Conservation (phyloP, 106 monocot genomes). For the Dendrobium nobile region DNA sequence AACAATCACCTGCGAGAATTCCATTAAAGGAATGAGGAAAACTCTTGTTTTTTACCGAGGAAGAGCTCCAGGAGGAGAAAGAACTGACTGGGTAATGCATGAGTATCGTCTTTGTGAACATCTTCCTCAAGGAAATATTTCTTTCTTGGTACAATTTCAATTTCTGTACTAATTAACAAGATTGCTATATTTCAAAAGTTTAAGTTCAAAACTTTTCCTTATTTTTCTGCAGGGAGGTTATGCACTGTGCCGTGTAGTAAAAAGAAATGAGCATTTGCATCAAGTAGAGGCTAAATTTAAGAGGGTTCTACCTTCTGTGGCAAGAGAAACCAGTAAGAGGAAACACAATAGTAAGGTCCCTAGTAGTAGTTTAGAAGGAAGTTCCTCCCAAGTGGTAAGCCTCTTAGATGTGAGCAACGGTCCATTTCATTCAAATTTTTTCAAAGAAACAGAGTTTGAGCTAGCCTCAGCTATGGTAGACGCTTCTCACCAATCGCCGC, state of each 20-base stretch:
- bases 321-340: background rate
- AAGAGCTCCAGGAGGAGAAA: conserved; percentile 77
- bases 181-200: background rate
- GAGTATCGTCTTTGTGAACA: conserved; percentile 82
- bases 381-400: background rate
- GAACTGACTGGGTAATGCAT: conserved; percentile 93
- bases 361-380: conserved; percentile 1
- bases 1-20: conserved; percentile 49
- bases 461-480: background rate
- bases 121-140: conserved; percentile 39
- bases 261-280: conserved; percentile 32
- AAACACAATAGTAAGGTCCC: background rate
- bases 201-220: background rate
- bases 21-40: conserved; percentile 52
- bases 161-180: background rate
- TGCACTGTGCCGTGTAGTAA: conserved; percentile 60
- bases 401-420: background rate
- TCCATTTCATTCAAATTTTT: conserved; percentile 1
- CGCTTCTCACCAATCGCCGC: background rate
- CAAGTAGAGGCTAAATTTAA: conserved; percentile 1
- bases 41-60: conserved; percentile 89
- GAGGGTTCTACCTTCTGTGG: background rate
- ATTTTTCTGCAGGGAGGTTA: conserved; percentile 38
- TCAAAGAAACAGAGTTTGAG: background rate
- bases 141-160: conserved; percentile 42